Conservation (phyloP, 2,329 filamentous ascomycete species). For the Scedosporium aurantiacum region DNA sequence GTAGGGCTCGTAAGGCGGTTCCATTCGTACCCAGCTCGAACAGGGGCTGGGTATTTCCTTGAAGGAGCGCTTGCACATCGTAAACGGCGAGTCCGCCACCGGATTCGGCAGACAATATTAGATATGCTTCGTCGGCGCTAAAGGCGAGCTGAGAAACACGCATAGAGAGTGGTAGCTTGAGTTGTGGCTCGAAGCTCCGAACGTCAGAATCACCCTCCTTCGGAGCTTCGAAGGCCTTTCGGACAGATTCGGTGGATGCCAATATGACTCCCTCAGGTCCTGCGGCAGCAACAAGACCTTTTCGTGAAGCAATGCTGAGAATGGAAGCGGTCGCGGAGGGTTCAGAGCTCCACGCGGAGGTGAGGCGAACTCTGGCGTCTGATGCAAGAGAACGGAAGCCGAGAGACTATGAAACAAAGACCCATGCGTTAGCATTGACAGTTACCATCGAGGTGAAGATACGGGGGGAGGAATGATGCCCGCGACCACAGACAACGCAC, state of each 20-base stretch:
- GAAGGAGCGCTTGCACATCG: conserved; percentile 56
- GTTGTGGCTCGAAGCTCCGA: conserved; percentile 60
- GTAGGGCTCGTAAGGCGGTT: conserved; percentile 59
- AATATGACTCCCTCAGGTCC: conserved; percentile 71
- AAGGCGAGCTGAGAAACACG: conserved; percentile 84
- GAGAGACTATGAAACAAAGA: conserved; percentile 40
- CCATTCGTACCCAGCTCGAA: conserved; percentile 71
- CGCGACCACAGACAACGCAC: conserved; percentile 10
- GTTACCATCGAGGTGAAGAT: conserved; percentile 1
- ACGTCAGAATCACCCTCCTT: conserved; percentile 53
- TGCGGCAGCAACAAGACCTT: conserved; percentile 76
- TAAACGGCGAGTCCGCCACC: conserved; percentile 79
- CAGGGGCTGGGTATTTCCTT: conserved; percentile 54
- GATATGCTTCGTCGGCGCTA: conserved; percentile 74
- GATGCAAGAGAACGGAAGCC: conserved; percentile 73
- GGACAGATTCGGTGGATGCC: conserved; percentile 64
- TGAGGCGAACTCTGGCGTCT: conserved; percentile 73
- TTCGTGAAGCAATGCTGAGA: conserved; percentile 67
- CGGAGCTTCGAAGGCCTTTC: conserved; percentile 58
- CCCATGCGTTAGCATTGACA: conserved; percentile 9
- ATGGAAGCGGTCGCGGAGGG: conserved; percentile 73
- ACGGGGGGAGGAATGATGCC: conserved; percentile 1
- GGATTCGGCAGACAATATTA: conserved; percentile 72
- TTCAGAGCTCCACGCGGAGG: conserved; percentile 64
- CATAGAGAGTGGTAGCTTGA: conserved; percentile 59